Evolutionary conservation across 805 yeast species (phyloP).

Genomic region (Limtongia smithiae): DNA sequence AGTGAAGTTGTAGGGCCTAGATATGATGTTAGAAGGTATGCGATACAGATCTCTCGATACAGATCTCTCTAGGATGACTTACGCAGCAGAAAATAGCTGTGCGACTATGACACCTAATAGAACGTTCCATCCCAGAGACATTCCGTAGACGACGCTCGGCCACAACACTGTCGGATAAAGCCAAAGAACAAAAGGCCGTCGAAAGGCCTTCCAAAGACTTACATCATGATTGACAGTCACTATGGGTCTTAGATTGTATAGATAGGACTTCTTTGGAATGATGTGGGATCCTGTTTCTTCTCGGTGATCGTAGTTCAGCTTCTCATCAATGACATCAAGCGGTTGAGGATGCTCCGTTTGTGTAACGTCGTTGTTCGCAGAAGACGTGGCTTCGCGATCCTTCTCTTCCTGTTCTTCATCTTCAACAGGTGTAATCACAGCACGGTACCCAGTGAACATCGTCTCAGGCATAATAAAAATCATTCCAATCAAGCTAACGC

Average conservation of each 20-base stretch:
- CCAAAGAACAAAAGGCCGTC: slow-evolving; percentile 51
- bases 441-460: slow-evolving; percentile 44
- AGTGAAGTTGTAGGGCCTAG: slow-evolving; percentile 36
- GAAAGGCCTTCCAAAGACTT: slow-evolving; percentile 51
- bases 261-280: slow-evolving; percentile 32
- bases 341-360: too few species aligned
- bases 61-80: slow-evolving; percentile 55
- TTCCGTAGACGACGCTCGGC: slow-evolving; percentile 52
- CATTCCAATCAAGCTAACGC: slow-evolving; percentile 44
- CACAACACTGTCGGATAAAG: slow-evolving; percentile 51
- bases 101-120: too few species aligned
- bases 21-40: too few species aligned
- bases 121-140: slow-evolving; percentile 52
- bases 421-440: too few species aligned
- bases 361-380: too few species aligned
- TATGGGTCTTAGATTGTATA: slow-evolving; percentile 39
- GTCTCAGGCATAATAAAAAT: slow-evolving; percentile 61
- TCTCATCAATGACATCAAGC: slow-evolving; percentile 48
- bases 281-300: slow-evolving; percentile 42
- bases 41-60: too few species aligned
- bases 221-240: slow-evolving; percentile 48
- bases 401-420: too few species aligned
- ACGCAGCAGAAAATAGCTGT: too few species aligned
- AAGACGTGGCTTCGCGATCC: too few species aligned
- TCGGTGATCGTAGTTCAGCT: slow-evolving; percentile 40